Percentiles rank a stretch among this genome's conserved stretches.
Evolutionary conservation across 441 rosid species (phyloP).

Genomic region (Euphorbia celastroides): DNA sequence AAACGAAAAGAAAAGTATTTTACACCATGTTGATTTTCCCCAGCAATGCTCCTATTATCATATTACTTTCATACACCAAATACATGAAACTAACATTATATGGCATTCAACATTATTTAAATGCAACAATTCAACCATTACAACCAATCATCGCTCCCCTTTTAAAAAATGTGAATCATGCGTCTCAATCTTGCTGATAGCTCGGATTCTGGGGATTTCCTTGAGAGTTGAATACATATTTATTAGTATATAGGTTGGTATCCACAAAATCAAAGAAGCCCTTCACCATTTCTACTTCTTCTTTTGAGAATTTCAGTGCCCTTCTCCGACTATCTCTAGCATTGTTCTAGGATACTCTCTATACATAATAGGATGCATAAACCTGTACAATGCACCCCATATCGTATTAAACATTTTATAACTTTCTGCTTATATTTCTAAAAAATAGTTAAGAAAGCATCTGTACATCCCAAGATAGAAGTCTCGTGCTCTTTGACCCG

Average conservation of each 20-base stretch:
- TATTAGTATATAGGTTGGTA: conserved; percentile 83
- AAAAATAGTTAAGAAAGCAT: neutral
- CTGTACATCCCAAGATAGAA: conserved; percentile 87
- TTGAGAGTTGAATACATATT: conserved; percentile 50
- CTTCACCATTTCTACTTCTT: conserved; percentile 77
- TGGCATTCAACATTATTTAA: neutral
- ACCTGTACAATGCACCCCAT: conserved; percentile 36
- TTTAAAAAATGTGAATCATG: conserved; percentile 50
- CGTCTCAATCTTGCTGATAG: conserved; percentile 88
- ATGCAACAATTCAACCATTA: conserved; percentile 19
- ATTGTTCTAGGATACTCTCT: conserved; percentile 89
- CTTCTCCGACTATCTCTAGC: conserved; percentile 57
- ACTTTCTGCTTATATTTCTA: too few species aligned
- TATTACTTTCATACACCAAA: too few species aligned
- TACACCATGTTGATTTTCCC: too few species aligned
- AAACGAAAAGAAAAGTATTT: too few species aligned
- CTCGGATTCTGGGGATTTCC: conserved; percentile 38
- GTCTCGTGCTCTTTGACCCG: conserved; percentile 96
- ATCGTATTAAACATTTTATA: neutral
- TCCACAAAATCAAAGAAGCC: conserved; percentile 89
- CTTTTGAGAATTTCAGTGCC: conserved; percentile 68
- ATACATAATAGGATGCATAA: conserved; percentile 78
- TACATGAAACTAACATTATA: neutral
- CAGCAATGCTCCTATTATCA: too few species aligned
- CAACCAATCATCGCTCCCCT: conserved; percentile 73